Base-by-base conservation (phyloP, 768 basidiomycete species). In the Chalciporus chontae region DNA sequence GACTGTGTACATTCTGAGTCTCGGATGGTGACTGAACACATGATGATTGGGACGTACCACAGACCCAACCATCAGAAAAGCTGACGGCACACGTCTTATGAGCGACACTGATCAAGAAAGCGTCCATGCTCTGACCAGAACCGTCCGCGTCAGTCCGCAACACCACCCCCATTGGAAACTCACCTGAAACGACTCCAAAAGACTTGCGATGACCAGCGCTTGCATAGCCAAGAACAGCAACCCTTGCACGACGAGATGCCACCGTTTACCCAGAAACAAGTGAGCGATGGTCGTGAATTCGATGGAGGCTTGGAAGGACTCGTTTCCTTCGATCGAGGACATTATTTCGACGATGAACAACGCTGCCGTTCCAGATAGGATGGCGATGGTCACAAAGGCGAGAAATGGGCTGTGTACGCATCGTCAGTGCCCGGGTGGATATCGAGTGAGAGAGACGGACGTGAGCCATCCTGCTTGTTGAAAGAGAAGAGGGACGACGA, bases 401-500 rank as follows among this genome's bases (percentile, higher is more conserved):
- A 61, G 46, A 18, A 59, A 8, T 8, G 60, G 60, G 15, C 60
- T 61, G 23, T 61, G 23, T 39, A 40, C n/a, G 5, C 24, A 7
- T 24, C 15, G 24, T 36, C 2, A 47, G 43, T 21, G 21, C 4
- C 4, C 8, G 23, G 32, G 32, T 34, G n/a, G 37, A 23, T 14
- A 11, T 5, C 21, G 13, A 8, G 14, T 7, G 32, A 44, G 38
- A 5, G 1, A 3, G 8, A 53, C 61, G 50, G 31, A 62, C 61
- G 58, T 63, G 37, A 62, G 37, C 61, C 61, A 62, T 49, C 61
- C 61, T 36, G 61, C 61, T 23, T 63, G 61, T 18, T 62, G 61
- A 40, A 60, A 62, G 2, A 62, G 49, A 0, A 60, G 40, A 0
- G 61, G 61, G 13, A 63, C 53, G 3, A 62, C 52, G 18, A 57